Percentiles rank a stretch among this genome's conserved stretches.
These are phyloP conservation scores for Penicillium cinerascens DNA, from an alignment of 495 filamentous ascomycete species.

Conservation along the genomic window DNA sequence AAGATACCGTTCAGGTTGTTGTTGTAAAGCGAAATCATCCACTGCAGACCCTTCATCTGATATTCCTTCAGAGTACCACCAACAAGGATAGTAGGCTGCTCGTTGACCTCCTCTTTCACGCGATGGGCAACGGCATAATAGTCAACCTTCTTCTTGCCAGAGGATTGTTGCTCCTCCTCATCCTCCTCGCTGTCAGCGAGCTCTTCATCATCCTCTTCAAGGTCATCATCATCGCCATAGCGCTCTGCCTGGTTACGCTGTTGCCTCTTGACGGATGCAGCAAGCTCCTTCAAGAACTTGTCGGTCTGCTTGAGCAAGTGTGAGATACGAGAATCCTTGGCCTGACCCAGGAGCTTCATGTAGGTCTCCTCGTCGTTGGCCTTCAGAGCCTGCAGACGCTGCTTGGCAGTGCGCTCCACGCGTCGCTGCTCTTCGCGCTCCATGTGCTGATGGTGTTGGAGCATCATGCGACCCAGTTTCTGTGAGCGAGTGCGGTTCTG, in stretches of 20 bases:
- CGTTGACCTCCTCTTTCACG: conserved; percentile 82
- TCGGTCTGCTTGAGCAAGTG: conserved; percentile 95
- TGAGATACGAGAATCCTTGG: conserved; percentile 98
- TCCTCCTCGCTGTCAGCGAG: conserved; percentile 64
- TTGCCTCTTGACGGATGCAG: conserved; percentile 85
- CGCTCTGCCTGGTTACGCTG: conserved; percentile 76
- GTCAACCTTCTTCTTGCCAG: conserved; percentile 73
- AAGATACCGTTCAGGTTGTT: conserved; percentile 99
- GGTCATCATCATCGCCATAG: conserved; percentile 63
- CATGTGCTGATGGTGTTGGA: conserved; percentile 85
- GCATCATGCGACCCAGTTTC: conserved; percentile 85
- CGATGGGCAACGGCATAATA: conserved; percentile 98
- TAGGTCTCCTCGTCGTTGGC: conserved; percentile 99
- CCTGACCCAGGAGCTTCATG: conserved; percentile 91
- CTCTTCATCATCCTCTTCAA: conserved; percentile 63
- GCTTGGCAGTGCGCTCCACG: conserved; percentile 93
- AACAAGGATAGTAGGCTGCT: conserved; percentile 79
- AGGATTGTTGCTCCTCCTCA: conserved; percentile 56
- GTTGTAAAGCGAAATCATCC: conserved; percentile 99
- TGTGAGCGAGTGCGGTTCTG: conserved; percentile 65
- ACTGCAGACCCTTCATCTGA: conserved; percentile 95
- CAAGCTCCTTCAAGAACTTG: conserved; percentile 92
- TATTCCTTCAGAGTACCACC: conserved; percentile 95
- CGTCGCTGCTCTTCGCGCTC: conserved; percentile 99
- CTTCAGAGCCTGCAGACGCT: conserved; percentile 97